Evolutionary conservation across 2,329 filamentous ascomycete genomes (phyloP).

Genomic region (Fusarium keratoplasticum): DNA sequence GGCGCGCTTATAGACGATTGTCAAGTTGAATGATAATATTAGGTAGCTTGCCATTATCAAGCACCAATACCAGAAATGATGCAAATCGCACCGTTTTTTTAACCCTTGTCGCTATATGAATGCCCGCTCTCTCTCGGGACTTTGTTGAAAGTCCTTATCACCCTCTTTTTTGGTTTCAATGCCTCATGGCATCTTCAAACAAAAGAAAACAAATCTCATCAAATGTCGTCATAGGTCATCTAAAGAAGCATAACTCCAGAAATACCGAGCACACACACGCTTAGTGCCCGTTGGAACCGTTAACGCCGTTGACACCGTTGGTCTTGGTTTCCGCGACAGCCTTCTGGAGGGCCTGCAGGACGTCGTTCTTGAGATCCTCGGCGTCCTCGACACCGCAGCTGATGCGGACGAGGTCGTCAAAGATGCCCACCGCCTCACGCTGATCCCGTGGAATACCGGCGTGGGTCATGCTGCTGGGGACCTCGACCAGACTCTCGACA

Average conservation of each 20-base stretch:
- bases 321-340: constrained; percentile 63
- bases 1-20: constrained; percentile 8
- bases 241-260: constrained; percentile 15
- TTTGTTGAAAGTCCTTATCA: constrained; percentile 14
- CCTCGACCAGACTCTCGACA: constrained; percentile 90
- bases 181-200: constrained; percentile 18
- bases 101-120: constrained; percentile 34
- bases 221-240: constrained; percentile 34
- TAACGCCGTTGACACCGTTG: constrained; percentile 48
- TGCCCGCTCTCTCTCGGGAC: constrained; percentile 19
- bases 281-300: constrained; percentile 41
- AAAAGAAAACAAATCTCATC: constrained; percentile 32
- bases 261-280: constrained; percentile 5
- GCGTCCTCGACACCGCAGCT: constrained; percentile 96
- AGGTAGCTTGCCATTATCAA: constrained; percentile 39
- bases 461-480: constrained; percentile 97
- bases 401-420: constrained; percentile 91
- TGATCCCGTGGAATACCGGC: constrained; percentile 92
- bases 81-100: constrained; percentile 27
- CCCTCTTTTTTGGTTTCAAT: constrained; percentile 24
- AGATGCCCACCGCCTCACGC: constrained; percentile 92
- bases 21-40: constrained; percentile 26
- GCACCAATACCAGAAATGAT: constrained; percentile 34
- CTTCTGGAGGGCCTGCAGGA: constrained; percentile 83
- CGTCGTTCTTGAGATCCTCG: constrained; percentile 84